A percentile compares a stretch with the other conserved stretches of the same genome.
Evolutionary conservation across 2,329 filamentous ascomycete genomes (phyloP).

Genomic region (Colletotrichum sp.): DNA sequence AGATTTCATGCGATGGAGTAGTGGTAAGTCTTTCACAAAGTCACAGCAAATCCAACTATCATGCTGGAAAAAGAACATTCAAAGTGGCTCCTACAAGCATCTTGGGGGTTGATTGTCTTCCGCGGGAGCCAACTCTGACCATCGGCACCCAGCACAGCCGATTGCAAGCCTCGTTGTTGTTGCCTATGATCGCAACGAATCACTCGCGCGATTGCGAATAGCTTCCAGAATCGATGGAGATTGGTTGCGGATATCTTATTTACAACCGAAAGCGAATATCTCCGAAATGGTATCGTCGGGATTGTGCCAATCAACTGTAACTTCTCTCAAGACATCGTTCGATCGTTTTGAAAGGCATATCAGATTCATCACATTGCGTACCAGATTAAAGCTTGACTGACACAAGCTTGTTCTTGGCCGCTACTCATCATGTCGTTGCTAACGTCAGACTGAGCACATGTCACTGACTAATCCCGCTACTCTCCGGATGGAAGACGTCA

Average conservation of each 20-base stretch:
- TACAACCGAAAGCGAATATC: too few species aligned
- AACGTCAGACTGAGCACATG: not conserved
- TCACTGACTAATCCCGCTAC: not conserved
- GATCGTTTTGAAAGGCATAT: not conserved
- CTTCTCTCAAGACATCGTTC: not conserved
- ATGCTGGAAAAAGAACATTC: not conserved
- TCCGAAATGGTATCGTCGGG: not conserved
- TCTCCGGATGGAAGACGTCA: conserved; percentile 1
- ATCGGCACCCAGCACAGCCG: too few species aligned
- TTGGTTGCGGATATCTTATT: too few species aligned
- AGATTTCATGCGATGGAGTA: not conserved
- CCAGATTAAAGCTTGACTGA: not conserved
- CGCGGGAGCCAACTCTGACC: not conserved
- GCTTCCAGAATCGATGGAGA: too few species aligned
- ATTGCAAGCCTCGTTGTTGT: too few species aligned
- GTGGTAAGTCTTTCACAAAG: not conserved
- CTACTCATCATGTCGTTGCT: not conserved
- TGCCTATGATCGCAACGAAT: too few species aligned
- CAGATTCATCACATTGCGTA: not conserved
- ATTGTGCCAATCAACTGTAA: not conserved
- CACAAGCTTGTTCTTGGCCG: not conserved
- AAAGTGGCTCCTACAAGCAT: not conserved
- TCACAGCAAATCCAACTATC: not conserved
- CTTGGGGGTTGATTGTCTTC: not conserved
- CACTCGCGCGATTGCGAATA: too few species aligned